Base-by-base conservation (phyloP, 768 basidiomycete species). In the Gloeostereum incarnatum region DNA sequence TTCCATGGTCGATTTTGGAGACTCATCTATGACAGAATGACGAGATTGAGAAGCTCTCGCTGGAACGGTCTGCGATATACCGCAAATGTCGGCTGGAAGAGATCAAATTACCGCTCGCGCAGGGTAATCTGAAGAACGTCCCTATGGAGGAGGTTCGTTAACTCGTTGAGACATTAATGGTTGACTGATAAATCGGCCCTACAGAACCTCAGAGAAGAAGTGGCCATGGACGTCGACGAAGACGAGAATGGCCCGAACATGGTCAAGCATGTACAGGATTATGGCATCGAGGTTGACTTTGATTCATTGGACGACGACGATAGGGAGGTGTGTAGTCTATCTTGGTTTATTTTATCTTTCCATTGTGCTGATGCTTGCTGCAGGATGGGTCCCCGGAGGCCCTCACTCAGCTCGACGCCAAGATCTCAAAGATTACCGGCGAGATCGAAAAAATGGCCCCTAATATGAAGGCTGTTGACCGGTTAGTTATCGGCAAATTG, bases 391-490 rank as follows among this genome's bases (percentile, higher is more conserved):
- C 78, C 6, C 61, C 71, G 1, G 81, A 81, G 22, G 67, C 69
- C 6, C 65, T 79, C n/a, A 70, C 78, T 13, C 75, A 83, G 44
- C 69, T 91, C 20, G 90, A 94, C 41, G 69, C 78, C 21, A 67
- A 73, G 22, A 78, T 96, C 27, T 50, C 68, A 6, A 85, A 81
- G 50, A 60, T 91, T 19, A 75, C 66, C 37, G 60, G 67, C 8
- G 93, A 97, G 46, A 92, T 97, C 36, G 90, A 93, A 49, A 73
- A 77, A 36, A 88, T 98, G 81, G 87, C 90, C 1, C 93, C 94
- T 8, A 99, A 98, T 55, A 69, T 97, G 75, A 98, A 98, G 57
- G 94, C 94, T 0, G 85, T 93, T 47, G 92, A 97, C 46, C 68
- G 82, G 83, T 84, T 42, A 14, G 78, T 53, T 1, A 20, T 10